phyloP scores from a whole-genome alignment of 192 early-diverging fungal species.

The Dissophora globulifera region DNA sequence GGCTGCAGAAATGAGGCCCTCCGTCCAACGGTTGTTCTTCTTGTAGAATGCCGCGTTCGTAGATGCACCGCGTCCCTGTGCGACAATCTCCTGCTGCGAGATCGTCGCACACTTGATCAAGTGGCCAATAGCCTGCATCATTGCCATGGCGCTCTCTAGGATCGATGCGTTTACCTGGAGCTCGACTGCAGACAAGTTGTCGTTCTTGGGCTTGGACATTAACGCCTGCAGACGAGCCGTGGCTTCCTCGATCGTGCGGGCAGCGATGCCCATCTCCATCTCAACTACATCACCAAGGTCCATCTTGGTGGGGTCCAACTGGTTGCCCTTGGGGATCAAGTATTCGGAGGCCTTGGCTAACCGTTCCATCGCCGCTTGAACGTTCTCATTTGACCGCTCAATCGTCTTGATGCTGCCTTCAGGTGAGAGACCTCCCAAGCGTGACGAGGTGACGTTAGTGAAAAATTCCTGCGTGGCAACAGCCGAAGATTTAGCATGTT shows the following conservation, averaged over 20 bases:
- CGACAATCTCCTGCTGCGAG: constrained; percentile 97
- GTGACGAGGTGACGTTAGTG: constrained; percentile 82
- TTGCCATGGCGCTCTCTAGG: constrained; percentile 88
- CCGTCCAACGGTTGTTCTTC: constrained; percentile 99
- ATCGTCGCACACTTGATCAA: constrained; percentile 94
- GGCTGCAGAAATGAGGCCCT: constrained; percentile 97
- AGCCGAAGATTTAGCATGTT: constrained; percentile 74
- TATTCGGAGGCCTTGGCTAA: constrained; percentile 82
- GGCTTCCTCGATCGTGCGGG: constrained; percentile 92
- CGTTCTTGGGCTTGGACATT: constrained; percentile 79
- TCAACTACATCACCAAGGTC: constrained; percentile 94
- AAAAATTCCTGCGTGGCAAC: constrained; percentile 83
- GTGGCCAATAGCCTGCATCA: constrained; percentile 94
- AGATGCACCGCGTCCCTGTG: constrained; percentile 84
- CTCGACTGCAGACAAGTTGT: constrained; percentile 75
- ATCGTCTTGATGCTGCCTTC: constrained; percentile 79
- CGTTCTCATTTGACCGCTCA: constrained; percentile 76
- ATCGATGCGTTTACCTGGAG: constrained; percentile 93
- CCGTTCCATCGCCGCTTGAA: constrained; percentile 79
- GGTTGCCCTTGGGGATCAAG: constrained; percentile 68
- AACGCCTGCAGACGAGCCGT: constrained; percentile 83
- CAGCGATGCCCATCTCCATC: constrained; percentile 92
- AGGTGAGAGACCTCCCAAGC: constrained; percentile 69
- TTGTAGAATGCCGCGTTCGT: constrained; percentile 95
- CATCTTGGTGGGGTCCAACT: constrained; percentile 62